Evolutionary conservation across 2,329 filamentous ascomycete species (phyloP), one percentile per base, ranked within the genome.

Genomic region (Alternaria infectoria): DNA sequence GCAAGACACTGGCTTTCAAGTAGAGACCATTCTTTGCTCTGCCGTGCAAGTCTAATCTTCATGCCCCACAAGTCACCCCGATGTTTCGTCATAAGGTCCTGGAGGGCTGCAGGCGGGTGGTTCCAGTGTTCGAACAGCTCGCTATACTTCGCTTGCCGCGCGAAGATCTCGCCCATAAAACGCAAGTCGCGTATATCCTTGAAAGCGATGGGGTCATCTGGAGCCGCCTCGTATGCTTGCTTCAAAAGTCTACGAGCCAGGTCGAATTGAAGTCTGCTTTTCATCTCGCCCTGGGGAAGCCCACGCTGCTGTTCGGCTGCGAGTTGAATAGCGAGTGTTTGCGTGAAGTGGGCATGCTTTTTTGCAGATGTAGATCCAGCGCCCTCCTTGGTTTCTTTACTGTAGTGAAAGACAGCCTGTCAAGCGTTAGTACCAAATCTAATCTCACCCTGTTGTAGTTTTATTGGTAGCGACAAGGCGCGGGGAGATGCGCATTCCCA

Each of bases 121-220:
- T 59, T 52, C 73, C 75, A 77, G 1, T 75, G 60, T 5, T 71
- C 50, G n/a, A 74, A 49, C 2, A 79, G 66, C 46, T 79, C 75
- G 17, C 54, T 59, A 15, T 50, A 65, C 23, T 67, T 68, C 13
- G 62, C 54, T 61, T 78, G 77, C 19, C 72, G 67, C 26, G 62
- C 43, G 45, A 73, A 79, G 30, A 79, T 71, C 13, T 73, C 67
- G 8, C 67, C 70, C 74, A 79, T 77, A 54, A 80, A 79, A 19
- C 75, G 74, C 26, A 80, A 57, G 59, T 79, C 76, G 12, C 74
- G 68, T 54, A 77, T 74, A 26, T 72, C 69, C 23, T 74, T 68
- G 21, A 79, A 65, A 49, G 70, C 70, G 50, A 75, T 71, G 0
- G 65, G 58, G 21, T 76, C 71, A 49, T 69, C 70, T 47, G 69